Evolutionary conservation across 495 filamentous ascomycete species (phyloP).

Genomic region (Hypoxylon subgilvum): DNA sequence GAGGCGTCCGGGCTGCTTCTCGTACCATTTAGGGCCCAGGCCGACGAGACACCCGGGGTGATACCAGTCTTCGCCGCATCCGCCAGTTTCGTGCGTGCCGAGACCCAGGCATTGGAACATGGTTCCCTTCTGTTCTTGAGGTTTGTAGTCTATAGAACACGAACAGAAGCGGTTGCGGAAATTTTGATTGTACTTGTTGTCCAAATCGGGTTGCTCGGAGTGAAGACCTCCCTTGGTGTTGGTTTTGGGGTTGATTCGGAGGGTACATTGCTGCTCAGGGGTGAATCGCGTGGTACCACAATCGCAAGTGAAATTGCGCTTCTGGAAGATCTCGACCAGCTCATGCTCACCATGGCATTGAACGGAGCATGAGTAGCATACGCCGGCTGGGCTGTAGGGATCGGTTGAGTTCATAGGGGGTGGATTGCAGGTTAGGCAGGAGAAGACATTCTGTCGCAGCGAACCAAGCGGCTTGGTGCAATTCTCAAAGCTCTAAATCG

Average conservation of each 20-base stretch:
- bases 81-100: slow-evolving; percentile 76
- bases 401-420: slow-evolving; percentile 65
- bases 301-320: slow-evolving; percentile 94
- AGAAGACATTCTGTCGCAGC: slow-evolving; percentile 83
- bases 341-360: slow-evolving; percentile 94
- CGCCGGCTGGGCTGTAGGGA: slow-evolving; percentile 74
- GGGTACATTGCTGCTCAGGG: slow-evolving; percentile 69
- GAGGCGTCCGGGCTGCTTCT: slow-evolving; percentile 54
- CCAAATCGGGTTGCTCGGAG: slow-evolving; percentile 70
- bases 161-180: slow-evolving; percentile 92
- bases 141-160: slow-evolving; percentile 84
- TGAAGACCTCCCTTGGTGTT: slow-evolving; percentile 76
- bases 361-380: slow-evolving; percentile 97
- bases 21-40: slow-evolving; percentile 64
- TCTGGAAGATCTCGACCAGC: slow-evolving; percentile 94
- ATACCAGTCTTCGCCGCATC: slow-evolving; percentile 99
- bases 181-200: slow-evolving; percentile 93
- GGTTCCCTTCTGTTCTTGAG: slow-evolving; percentile 87
- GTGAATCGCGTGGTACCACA: slow-evolving; percentile 88
- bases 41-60: slow-evolving; percentile 94
- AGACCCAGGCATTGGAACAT: slow-evolving; percentile 98
- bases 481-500: slow-evolving; percentile 77
- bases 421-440: slow-evolving; percentile 92
- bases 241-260: slow-evolving; percentile 76
- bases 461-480: slow-evolving; percentile 89